Evolutionary conservation across 768 basidiomycete genomes (phyloP), one percentile per base, ranked within the genome.

Genomic region (Termitomyces sp.): DNA sequence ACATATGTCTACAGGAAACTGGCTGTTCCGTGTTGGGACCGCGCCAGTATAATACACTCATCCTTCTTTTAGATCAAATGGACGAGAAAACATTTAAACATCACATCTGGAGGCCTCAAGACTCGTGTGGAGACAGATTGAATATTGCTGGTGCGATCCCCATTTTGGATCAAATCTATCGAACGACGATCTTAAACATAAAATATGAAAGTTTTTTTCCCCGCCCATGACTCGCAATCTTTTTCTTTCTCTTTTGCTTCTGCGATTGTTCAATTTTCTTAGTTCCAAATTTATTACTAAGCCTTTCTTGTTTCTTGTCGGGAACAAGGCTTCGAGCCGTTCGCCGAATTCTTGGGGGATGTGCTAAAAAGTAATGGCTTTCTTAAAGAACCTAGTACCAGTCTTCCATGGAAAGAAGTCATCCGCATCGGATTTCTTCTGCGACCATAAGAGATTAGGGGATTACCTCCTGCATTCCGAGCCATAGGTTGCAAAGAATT

Each of bases 401-500:
- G 32, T 23, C 48, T 49, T 49, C 32, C 34, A 49, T 49, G 48
- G 48, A 49, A 49, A 23, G 48, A 49, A 35, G 48, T 49, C 34
- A 25, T 34, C 48, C 47, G 32, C 32, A 21, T 49, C 47, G 47
- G 7, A 29, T 29, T 29, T 29, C 29, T 29, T 29, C 7, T 29
- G 31, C 31, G 31, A 31, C 32, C 19, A 41, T 19, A 41, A 35
- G 21, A 27, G 48, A 35, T 5, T 14, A 49, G 34, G n/a, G 48
- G 16, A 16, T 49, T 49, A 17, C 35, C 29, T 38, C 35, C 35
- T n/a, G 17, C n/a, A 50, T 27, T 37, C 21, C 19, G 6, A 50
- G 49, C 5, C 17, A 38, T 37, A 50, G 14, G 12, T 16, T 35
- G 48, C 16, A 37, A 23, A 38, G 17, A 37, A 17, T 17, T 50